phyloP scores from a whole-genome alignment of 2,329 filamentous ascomycete genomes.

The Myrmaecium sp. region DNA sequence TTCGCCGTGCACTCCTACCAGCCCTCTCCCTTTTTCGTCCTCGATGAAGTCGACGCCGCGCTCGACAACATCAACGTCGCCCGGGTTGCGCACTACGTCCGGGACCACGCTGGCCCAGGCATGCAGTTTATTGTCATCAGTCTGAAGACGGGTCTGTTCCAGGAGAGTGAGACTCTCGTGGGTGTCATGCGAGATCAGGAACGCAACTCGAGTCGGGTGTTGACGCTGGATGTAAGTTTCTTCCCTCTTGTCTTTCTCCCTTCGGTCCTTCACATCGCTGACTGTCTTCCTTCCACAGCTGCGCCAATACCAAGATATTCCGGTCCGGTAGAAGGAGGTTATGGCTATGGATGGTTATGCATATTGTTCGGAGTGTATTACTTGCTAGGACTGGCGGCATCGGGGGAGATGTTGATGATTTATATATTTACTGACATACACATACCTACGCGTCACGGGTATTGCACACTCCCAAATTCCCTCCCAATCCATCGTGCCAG shows the following conservation, averaged over 20 bases:
- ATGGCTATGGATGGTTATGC: neutral
- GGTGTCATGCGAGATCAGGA: conserved; percentile 92
- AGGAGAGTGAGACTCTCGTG: conserved; percentile 88
- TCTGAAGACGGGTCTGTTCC: conserved; percentile 88
- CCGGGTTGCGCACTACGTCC: conserved; percentile 91
- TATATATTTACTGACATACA: too few relatives aligned
- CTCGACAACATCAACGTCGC: conserved; percentile 96
- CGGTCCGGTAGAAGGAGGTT: neutral
- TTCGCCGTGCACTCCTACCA: conserved; percentile 97
- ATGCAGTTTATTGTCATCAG: conserved; percentile 99
- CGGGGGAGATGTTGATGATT: too few relatives aligned
- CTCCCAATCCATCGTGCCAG: too few relatives aligned
- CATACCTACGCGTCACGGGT: too few relatives aligned
- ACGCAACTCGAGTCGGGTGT: conserved; percentile 75
- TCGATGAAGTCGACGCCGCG: conserved; percentile 94
- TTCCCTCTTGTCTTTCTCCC: neutral
- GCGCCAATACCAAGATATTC: neutral
- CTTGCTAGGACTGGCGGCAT: too few relatives aligned
- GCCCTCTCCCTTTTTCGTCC: conserved; percentile 89
- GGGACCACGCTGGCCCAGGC: conserved; percentile 81
- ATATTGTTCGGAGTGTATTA: neutral
- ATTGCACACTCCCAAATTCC: too few relatives aligned
- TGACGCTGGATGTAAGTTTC: conserved; percentile 81
- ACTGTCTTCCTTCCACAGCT: too few relatives aligned
- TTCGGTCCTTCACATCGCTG: neutral